Conservation (phyloP, 352 stramenopile species). For the Phytophthora quininea region DNA sequence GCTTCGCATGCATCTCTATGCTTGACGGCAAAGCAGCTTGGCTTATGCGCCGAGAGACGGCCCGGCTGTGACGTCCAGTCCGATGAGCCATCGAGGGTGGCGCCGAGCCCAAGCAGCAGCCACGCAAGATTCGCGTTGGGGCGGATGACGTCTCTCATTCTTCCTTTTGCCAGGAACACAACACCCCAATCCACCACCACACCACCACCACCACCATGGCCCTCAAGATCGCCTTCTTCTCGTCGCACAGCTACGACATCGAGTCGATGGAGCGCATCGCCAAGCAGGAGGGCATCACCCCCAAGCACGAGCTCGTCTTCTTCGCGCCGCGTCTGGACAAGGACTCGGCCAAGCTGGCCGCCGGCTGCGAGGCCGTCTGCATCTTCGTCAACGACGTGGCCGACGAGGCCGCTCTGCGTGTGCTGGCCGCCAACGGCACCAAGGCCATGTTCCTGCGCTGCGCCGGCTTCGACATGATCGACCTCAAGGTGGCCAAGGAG, state of each 20-base stretch:
- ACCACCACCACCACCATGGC: slow-evolving; percentile 3
- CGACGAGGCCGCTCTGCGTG: slow-evolving; percentile 51
- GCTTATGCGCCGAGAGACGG: neutral
- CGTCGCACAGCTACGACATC: slow-evolving; percentile 60
- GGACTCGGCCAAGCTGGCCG: slow-evolving; percentile 47
- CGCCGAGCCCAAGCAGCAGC: neutral
- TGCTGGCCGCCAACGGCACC: slow-evolving; percentile 44
- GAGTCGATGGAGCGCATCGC: slow-evolving; percentile 46
- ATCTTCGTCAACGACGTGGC: slow-evolving; percentile 86
- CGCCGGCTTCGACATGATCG: slow-evolving; percentile 69
- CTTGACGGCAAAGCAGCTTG: neutral
- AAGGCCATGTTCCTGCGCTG: slow-evolving; percentile 70
- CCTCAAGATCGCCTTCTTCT: slow-evolving; percentile 73
- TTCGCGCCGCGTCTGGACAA: slow-evolving; percentile 51
- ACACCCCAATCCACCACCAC: neutral
- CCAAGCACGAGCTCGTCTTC: slow-evolving; percentile 54
- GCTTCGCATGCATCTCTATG: slow-evolving; percentile 1
- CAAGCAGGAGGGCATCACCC: slow-evolving; percentile 37
- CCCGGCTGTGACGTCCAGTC: neutral
- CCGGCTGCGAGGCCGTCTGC: slow-evolving; percentile 54
- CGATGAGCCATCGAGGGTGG: slow-evolving; percentile 2
- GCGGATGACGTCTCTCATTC: slow-evolving; percentile 1
- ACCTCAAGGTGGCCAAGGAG: slow-evolving; percentile 53
- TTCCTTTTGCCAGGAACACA: slow-evolving; percentile 13
- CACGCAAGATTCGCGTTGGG: slow-evolving; percentile 1